Evolutionary conservation across 108 stramenopile genomes (phyloP), one percentile per base, ranked within the genome.

Genomic region (Discostella pseudostelligera): DNA sequence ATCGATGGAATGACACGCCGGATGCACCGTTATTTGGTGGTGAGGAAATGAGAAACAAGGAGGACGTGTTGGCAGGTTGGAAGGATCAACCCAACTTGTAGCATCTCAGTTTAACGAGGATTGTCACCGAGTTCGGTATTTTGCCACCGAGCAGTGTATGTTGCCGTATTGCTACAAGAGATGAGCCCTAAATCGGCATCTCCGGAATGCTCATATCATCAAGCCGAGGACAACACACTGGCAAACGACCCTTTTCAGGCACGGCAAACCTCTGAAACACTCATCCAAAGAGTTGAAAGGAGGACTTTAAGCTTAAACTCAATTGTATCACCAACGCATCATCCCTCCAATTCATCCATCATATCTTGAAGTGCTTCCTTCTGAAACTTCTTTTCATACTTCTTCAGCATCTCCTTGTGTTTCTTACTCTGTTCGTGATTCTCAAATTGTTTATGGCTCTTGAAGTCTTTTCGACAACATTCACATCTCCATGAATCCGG

Each of bases 91-190:
- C 62, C 16, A 85, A 83, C 55, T 60, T 93, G 72, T 83, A 82
- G 51, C 58, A 91, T 17, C 70, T 97, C 26, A 97, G 97, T 77
- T 75, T 99, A 40, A 94, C 90, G 57, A 93, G 94, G 10, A 94
- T 98, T 39, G 92, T 98, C 13, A 98, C 99, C 3, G 99, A 99
- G 69, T 81, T 96, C 14, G 99, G 99, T 20, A 93, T 98, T 66
- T 74, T 99, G 28, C 99, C 99, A 12, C 92, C 97, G 4, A 94
- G 96, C 8, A 94, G 94, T 69, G 93, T 97, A n/a, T n/a, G n/a
- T n/a, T 19, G 97, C 99, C 22, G 97, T 98, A 1, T 71, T 99
- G 36, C 64, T 99, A 39, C 80, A 97, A 26, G 99, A 99, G 79
- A 88, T 92, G 88, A 90, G 87, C 67, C 86, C 83, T 57, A 61